Evolutionary conservation across 129 eudicot species (phyloP), one percentile per base, ranked within the genome.

Genomic region (Lactuca saligna): DNA sequence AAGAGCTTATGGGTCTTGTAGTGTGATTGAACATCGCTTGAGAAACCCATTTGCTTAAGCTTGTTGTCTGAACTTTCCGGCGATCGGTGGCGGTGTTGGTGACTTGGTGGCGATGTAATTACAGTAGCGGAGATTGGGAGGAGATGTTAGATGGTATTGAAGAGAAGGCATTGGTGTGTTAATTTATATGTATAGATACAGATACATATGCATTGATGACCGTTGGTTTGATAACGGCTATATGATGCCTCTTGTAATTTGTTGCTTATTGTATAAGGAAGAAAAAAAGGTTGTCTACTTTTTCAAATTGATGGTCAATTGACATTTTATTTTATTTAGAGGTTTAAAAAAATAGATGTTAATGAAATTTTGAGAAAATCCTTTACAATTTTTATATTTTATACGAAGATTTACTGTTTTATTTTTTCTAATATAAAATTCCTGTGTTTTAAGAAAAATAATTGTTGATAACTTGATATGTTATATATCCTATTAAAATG

Each of bases 1-100:
- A 91, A 91, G 48, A 88, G 37, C 54, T 88, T 91, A 85, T 88
- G 98, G 48, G 94, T 88, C 14, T 79, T 80, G 74, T 68, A 31
- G 74, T 82, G 91, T 5, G 85, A 68, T 49, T 79, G 66, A n/a
- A 57, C 58, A 29, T 66, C 60, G 12, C 80, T 61, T 61, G 61
- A 12, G 54, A 76, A 71, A 54, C 81, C 81, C 81, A 68, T 68
- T 50, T 63, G 25, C 7, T 3, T 25, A 1, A 11, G 20, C 31
- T 54, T 35, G 31, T 35, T 37, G 67, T 51, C 2, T 10, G 29
- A 25, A 11, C n/a, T 57, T 57, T 57, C 65, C 57, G 74, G 74
- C 46, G 57, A 31, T 0, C 15, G 57, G 53, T 29, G 44, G 32
- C 16, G 55, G 39, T 8, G 59, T n/a, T 49, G 31, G 55, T 42